Evolutionary conservation across 1,139 yeast species (phyloP), one percentile per base, ranked within the genome.

Genomic region (Yamadazyma diospyri): DNA sequence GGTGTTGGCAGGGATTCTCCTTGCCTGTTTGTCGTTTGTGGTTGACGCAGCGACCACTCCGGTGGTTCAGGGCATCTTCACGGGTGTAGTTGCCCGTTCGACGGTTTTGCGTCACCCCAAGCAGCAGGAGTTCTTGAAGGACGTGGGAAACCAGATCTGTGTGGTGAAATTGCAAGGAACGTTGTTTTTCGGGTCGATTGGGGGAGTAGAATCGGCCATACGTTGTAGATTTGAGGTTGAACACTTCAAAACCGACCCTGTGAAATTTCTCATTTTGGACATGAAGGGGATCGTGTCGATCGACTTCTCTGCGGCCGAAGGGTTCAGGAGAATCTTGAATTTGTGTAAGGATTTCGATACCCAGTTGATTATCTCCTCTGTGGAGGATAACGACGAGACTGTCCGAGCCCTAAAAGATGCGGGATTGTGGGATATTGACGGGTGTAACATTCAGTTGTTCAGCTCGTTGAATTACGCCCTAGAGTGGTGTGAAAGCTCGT

Each of bases 281-380:
- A 81, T 92, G 72, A 79, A 81, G 42, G 79, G 83, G 24, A 95
- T 92, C 17, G 64, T 69, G 27, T 81, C 84, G 27, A 78, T 92
- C 46, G 99, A 92, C 57, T 92, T 85, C 49, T 84, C 95, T 24
- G 97, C 97, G 0, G 95, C 97, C 5, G 98, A 92, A 57, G 96
- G 97, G 1, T 86, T 92, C 55, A 78, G 89, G 46, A 70, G 97
- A 45, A 83, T 94, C 42, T 78, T 86, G 53, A 81, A 94, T 42
- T 71, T 87, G 46, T 65, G 88, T 14, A 77, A 76, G 40, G 81
- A 83, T 16, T 81, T 78, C 43, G 69, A 70, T 34, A 83, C 94
- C 15, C 83, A 76, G 44, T 63, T 92, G 52, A 72, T 89, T 17
- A 72, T 92, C 27, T 81, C 95, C 1, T 85, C 96, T 1, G 89